phyloP scores from a whole-genome alignment of 2,329 filamentous ascomycete genomes.

The Aspergillus sp. region DNA sequence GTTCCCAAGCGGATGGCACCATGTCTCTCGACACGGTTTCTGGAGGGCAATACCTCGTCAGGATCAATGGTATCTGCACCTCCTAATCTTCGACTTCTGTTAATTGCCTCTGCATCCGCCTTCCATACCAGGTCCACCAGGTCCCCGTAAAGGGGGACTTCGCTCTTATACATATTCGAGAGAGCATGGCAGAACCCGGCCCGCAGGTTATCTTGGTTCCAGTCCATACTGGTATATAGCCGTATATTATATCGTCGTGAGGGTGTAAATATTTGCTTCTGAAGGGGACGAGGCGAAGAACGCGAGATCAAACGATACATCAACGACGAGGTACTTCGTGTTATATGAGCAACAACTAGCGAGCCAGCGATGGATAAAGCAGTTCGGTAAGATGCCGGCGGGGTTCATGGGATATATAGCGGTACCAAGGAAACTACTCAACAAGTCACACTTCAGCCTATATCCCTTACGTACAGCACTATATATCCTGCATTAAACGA shows the following conservation, averaged over 20 bases:
- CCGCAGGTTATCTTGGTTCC: constrained; percentile 28
- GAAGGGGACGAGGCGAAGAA: background rate
- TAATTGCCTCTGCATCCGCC: constrained; percentile 27
- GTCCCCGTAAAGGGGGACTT: constrained; percentile 38
- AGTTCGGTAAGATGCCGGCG: background rate
- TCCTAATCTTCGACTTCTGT: constrained; percentile 11
- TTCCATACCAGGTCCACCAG: constrained; percentile 34
- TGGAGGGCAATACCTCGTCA: constrained; percentile 25
- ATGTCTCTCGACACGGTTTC: constrained; percentile 40
- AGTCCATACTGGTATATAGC: constrained; percentile 7
- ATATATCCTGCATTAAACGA: background rate
- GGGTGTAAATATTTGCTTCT: background rate
- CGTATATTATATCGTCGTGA: background rate
- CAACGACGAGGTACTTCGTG: background rate
- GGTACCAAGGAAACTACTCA: background rate
- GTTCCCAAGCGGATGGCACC: constrained; percentile 55
- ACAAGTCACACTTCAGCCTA: background rate
- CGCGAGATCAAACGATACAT: constrained; percentile 1
- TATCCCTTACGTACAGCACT: background rate
- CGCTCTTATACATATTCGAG: constrained; percentile 39
- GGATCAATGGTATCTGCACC: constrained; percentile 16
- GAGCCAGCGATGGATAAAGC: background rate
- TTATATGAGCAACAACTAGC: background rate
- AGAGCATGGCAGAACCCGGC: constrained; percentile 34
- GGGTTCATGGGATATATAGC: background rate